Conservation (phyloP, 371 early-diverging fungal species). For the Mucor racemosus region DNA sequence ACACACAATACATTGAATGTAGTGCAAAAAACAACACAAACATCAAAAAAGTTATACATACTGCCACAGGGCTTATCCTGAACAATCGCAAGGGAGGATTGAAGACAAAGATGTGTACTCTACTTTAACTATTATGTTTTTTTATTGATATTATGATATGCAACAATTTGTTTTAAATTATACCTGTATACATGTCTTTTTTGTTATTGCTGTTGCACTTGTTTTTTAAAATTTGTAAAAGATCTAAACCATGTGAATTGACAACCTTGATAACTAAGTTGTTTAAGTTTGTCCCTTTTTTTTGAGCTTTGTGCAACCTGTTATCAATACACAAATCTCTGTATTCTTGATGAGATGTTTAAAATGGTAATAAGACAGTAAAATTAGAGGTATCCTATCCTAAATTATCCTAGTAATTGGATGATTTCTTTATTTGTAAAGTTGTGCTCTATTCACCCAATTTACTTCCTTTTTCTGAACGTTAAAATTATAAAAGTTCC, state of each 20-base stretch:
- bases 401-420: too few relatives aligned
- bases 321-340: background rate
- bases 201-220: background rate
- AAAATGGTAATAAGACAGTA: too few relatives aligned
- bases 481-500: too few relatives aligned
- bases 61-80: conserved; percentile 17
- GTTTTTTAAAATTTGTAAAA: background rate
- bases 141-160: background rate
- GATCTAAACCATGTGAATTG: background rate
- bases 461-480: too few relatives aligned
- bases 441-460: too few relatives aligned
- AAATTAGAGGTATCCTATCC: too few relatives aligned
- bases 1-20: conserved; percentile 33
- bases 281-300: background rate
- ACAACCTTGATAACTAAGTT: background rate
- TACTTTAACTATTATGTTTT: conserved; percentile 8
- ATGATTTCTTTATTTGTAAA: too few relatives aligned
- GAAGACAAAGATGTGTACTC: conserved; percentile 18
- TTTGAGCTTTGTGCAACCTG: background rate
- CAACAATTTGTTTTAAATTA: background rate
- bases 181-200: background rate
- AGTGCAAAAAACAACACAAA: conserved; percentile 27
- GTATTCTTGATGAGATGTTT: background rate
- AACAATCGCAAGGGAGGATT: conserved; percentile 18
- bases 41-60: conserved; percentile 22